phyloP scores from a whole-genome alignment of 306 rosid genomes.

The Casuarina equisetifolia region DNA sequence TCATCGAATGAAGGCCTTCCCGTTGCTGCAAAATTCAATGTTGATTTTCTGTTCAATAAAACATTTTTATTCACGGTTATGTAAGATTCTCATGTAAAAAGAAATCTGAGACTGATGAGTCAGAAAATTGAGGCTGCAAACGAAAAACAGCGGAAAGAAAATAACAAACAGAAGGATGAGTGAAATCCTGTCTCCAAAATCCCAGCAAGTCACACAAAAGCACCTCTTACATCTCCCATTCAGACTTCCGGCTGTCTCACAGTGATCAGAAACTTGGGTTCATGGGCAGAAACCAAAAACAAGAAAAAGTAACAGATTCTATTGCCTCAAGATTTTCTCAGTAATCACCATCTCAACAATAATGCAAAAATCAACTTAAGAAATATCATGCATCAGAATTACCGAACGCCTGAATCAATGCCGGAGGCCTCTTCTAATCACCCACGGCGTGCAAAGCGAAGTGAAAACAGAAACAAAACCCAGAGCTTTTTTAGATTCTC shows the following conservation, averaged over 20 bases:
- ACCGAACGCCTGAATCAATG: slow-evolving; percentile 29
- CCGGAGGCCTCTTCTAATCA: slow-evolving; percentile 30
- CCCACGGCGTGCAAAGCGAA: not conserved
- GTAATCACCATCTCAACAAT: not conserved
- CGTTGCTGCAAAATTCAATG: not conserved
- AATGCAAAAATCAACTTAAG: not conserved
- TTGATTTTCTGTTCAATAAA: not conserved
- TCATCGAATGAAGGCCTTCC: not conserved
- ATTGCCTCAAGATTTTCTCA: not conserved
- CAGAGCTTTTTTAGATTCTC: slow-evolving; percentile 1
- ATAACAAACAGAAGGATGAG: not conserved
- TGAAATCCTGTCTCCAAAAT: not conserved
- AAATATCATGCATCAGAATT: slow-evolving; percentile 9
- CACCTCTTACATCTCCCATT: not conserved
- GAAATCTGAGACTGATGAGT: not conserved
- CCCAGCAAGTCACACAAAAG: not conserved
- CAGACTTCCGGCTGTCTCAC: not conserved
- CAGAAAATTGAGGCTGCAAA: not conserved
- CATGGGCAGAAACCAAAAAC: not conserved
- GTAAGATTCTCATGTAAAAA: not conserved
- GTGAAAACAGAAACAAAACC: not conserved
- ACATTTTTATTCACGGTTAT: not conserved
- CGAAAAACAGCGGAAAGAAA: not conserved
- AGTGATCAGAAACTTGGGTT: not conserved
- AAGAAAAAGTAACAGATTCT: not conserved